phyloP scores from a whole-genome alignment of 495 filamentous ascomycete species.

The Talaromyces proteolyticus region DNA sequence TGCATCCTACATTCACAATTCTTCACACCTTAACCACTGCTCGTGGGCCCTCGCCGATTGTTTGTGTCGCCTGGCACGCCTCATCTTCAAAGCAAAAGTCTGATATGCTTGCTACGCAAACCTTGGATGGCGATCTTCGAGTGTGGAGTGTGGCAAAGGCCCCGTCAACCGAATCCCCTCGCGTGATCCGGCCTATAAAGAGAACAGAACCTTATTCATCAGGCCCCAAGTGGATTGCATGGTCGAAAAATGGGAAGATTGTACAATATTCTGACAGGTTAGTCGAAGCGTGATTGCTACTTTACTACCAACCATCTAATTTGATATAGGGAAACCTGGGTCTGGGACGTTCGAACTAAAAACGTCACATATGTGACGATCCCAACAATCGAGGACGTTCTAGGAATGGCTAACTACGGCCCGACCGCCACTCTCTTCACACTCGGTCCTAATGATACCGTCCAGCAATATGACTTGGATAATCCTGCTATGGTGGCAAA shows the following conservation, averaged over 20 bases:
- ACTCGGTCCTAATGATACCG: slow-evolving; percentile 75
- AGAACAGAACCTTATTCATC: slow-evolving; percentile 64
- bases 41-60: slow-evolving; percentile 79
- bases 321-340: slow-evolving; percentile 69
- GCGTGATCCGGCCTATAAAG: slow-evolving; percentile 84
- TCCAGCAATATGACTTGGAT: slow-evolving; percentile 93
- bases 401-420: slow-evolving; percentile 81
- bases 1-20: slow-evolving; percentile 91
- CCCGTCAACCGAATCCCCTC: slow-evolving; percentile 65
- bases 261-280: slow-evolving; percentile 91
- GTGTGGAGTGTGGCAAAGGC: slow-evolving; percentile 97
- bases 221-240: slow-evolving; percentile 92
- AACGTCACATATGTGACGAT: slow-evolving; percentile 84
- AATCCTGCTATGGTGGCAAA: slow-evolving; percentile 74
- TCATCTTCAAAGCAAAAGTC: slow-evolving; percentile 96
- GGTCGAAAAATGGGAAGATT: slow-evolving; percentile 96
- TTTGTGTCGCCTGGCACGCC: slow-evolving; percentile 92
- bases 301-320: slow-evolving; percentile 1
- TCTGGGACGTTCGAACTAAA: slow-evolving; percentile 97
- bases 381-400: slow-evolving; percentile 75
- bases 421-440: slow-evolving; percentile 91
- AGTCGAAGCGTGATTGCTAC: slow-evolving; percentile 26
- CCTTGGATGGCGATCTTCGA: slow-evolving; percentile 82
- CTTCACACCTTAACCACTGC: slow-evolving; percentile 84
- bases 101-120: slow-evolving; percentile 95